Conservation (phyloP, 2,329 filamentous ascomycete genomes). For the Aspergillus udagawae region DNA sequence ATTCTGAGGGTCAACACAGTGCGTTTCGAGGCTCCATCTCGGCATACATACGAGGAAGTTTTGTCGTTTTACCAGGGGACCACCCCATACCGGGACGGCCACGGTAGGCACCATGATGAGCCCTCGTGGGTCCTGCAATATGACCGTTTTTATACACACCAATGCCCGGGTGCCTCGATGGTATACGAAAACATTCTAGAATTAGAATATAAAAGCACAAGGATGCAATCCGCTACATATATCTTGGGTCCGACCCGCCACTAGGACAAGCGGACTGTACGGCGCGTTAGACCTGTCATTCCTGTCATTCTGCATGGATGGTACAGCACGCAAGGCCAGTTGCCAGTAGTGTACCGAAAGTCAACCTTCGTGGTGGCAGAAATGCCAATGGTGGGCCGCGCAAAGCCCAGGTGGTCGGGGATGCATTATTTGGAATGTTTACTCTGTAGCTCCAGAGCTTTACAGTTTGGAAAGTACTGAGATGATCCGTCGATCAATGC, state of each 20-base stretch:
- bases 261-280: conserved; percentile 1
- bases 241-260: conserved; percentile 5
- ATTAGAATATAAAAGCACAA: neutral
- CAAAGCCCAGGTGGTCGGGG: neutral
- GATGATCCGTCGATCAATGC: neutral
- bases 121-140: neutral
- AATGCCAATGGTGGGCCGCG: neutral
- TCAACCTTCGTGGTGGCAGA: neutral
- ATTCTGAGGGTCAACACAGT: neutral
- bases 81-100: neutral
- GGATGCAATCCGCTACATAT: neutral
- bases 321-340: neutral
- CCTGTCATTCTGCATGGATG: conserved; percentile 21
- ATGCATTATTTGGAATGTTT: neutral
- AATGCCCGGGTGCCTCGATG: neutral
- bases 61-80: neutral
- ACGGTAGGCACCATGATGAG: neutral
- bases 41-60: conserved; percentile 3
- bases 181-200: neutral
- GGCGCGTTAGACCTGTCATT: conserved; percentile 27
- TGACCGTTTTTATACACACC: neutral
- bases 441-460: neutral
- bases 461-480: neutral
- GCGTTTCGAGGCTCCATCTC: neutral
- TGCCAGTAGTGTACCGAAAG: neutral